Percentiles rank a stretch among this genome's conserved stretches.
These are phyloP conservation scores for Geranium incanum DNA, from an alignment of 441 rosid species.

Conservation along the genomic window DNA sequence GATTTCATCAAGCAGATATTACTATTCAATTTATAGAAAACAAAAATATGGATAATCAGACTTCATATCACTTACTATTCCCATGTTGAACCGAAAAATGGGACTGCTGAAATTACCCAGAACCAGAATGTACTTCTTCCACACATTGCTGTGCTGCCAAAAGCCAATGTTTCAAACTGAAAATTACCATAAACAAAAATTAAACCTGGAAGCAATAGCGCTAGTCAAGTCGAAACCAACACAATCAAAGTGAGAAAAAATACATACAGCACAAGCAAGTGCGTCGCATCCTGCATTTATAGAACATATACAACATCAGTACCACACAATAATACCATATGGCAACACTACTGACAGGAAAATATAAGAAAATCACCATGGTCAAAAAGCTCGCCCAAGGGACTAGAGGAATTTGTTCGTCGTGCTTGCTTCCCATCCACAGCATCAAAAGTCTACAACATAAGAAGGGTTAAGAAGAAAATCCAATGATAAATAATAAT, in stretches of 20 bases:
- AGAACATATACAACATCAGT: slow-evolving; percentile 20
- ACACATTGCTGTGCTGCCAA: slow-evolving; percentile 92
- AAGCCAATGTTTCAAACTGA: slow-evolving; percentile 85
- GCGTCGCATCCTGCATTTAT: slow-evolving; percentile 85
- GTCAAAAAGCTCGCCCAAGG: slow-evolving; percentile 94
- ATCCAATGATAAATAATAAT: slow-evolving; percentile 5
- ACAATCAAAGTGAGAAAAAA: slow-evolving; percentile 17
- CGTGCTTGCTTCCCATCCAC: slow-evolving; percentile 99
- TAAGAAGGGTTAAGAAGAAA: slow-evolving; percentile 6
- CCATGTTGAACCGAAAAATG: slow-evolving; percentile 94
- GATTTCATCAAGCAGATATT: not conserved
- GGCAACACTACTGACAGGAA: slow-evolving; percentile 3
- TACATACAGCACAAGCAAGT: slow-evolving; percentile 90
- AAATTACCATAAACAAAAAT: slow-evolving; percentile 16
- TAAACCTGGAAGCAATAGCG: slow-evolving; percentile 14
- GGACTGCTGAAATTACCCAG: slow-evolving; percentile 89
- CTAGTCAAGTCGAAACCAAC: slow-evolving; percentile 2
- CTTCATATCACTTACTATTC: slow-evolving; percentile 63
- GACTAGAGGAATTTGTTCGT: slow-evolving; percentile 84
- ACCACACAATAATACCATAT: slow-evolving; percentile 10
- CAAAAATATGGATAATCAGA: not conserved
- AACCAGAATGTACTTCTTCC: slow-evolving; percentile 84
- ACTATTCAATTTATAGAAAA: not conserved
- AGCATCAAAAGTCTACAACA: slow-evolving; percentile 82
- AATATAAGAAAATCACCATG: slow-evolving; percentile 50